A percentile compares a stretch with the other conserved stretches of the same genome.
phyloP scores from a whole-genome alignment of 2,329 filamentous ascomycete species.

The Sphaerostilbella broomeana region DNA sequence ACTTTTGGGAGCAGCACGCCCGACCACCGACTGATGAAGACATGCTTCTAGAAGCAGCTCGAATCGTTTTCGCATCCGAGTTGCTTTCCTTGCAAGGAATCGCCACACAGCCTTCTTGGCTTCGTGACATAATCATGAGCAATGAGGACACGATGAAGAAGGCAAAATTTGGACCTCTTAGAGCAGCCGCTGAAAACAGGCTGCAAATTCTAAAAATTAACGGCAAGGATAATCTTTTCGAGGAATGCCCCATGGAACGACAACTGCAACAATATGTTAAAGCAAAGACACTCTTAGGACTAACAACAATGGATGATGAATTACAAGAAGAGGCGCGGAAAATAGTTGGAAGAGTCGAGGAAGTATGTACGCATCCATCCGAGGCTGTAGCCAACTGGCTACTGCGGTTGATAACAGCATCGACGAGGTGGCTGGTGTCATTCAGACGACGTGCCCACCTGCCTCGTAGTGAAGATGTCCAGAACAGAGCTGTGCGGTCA shows the following conservation, averaged over 20 bases:
- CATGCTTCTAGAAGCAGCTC: constrained; percentile 51
- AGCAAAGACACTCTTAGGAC: constrained; percentile 45
- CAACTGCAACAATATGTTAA: constrained; percentile 49
- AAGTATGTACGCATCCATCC: constrained; percentile 41
- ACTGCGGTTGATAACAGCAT: constrained; percentile 43
- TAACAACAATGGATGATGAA: constrained; percentile 54
- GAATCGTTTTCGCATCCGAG: constrained; percentile 51
- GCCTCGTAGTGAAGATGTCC: constrained; percentile 50
- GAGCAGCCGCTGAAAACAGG: constrained; percentile 40
- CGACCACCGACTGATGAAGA: constrained; percentile 43
- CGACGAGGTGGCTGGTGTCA: constrained; percentile 47
- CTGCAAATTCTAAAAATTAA: constrained; percentile 48
- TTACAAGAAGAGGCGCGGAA: constrained; percentile 53
- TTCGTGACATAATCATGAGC: constrained; percentile 52
- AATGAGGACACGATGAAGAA: constrained; percentile 35
- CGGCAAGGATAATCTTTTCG: constrained; percentile 51
- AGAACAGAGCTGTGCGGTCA: constrained; percentile 41
- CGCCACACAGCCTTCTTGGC: constrained; percentile 42
- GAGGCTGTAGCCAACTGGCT: constrained; percentile 50
- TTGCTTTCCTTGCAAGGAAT: constrained; percentile 35
- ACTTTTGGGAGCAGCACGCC: constrained; percentile 36
- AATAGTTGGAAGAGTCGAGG: constrained; percentile 51
- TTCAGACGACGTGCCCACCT: constrained; percentile 53
- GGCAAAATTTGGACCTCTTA: constrained; percentile 43
- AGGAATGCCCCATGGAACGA: constrained; percentile 49